Base-by-base conservation (phyloP, 169 alveolate genomes). In the Blepharisma undulans region DNA sequence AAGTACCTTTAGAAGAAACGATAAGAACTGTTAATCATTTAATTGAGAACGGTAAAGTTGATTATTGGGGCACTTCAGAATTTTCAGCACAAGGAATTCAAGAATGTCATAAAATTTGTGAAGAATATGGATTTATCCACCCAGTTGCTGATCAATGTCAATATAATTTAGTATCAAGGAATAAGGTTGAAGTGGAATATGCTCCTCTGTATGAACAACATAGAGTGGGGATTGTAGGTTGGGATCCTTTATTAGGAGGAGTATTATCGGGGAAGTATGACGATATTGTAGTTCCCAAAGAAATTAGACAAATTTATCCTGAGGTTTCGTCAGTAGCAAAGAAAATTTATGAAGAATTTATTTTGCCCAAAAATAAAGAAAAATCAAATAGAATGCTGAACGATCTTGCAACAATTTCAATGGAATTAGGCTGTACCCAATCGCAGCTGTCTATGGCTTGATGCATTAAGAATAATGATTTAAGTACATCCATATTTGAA, bases 141-240 rank as follows among this genome's bases (percentile, higher is more conserved):
- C 98, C 98, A 22, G 93, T 95, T 71, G 97, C 89, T 22, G 98
- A 96, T 34, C 94, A 96, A 87, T 93, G 96, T 36, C 78, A 95
- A 72, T 96, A 96, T 77, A 96, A 93, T 88, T 90, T 94, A 95
- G 61, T 94, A 6, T 72, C 25, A n/a, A 94, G 98, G 92, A 93
- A 95, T 8, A 94, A 80, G 25, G 72, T 96, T 76, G 98, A 96
- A 92, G 91, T 85, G 91, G 94, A 95, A 29, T 93, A 89, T 84
- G 91, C 91, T 71, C 74, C 77, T 36, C 76, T 95, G 1, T 94
- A 90, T 82, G 93, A 90, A 76, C 72, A 36, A n/a, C 91, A 95
- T 61, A 92, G 92, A 80, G 84, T 89, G 61, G 97, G 97, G 33
- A 89, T 94, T 3, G 94, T 96, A 29, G 84, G 92, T 77, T 96